Base-by-base conservation (phyloP, 345 rosid species). In the Gossypium thurberi region DNA sequence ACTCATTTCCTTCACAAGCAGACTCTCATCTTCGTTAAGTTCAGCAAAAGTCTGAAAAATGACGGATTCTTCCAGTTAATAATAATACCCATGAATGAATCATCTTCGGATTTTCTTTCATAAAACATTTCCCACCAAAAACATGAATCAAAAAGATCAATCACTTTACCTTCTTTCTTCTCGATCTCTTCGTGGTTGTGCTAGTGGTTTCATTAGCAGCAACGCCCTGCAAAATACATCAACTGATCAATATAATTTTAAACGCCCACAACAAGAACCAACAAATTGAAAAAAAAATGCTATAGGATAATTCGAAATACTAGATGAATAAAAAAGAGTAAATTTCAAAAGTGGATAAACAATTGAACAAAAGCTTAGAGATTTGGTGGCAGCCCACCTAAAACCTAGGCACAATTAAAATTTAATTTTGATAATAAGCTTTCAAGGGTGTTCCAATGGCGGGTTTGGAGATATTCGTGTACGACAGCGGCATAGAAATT, bases 21-120 rank as follows among this genome's bases (percentile, higher is more conserved):
- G 58, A 60, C 21, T 78, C 78, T 87, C 96, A 81, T 89, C 97
- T 47, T 81, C 84, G 72, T 84, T 85, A 20, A 94, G 96, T 80
- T 89, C 96, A 68, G 87, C 89, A 82, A 85, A 88, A 0, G 93
- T 88, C 98, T 93, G 86, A 23, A 74, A 42, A 11, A 51, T 69
- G 57, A 14, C 15, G 46, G 61, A 68, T 56, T 9, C 18, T 7
- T 50, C 61, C 1, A 10, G 14, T 55, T 44, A 53, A 14, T 28
- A 52, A 33, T 33, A 33, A 33, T 55, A 55, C 26, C 25, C 42
- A 13, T 21, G 6, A 46, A 47, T 25, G 12, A 46, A 25, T 47
- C 12, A 14, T 28, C 47, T 15, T 43, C 40, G 12, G 8, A n/a
- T 3, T 3, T 21, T 21, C 62, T 44, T 11, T 5, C 37, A 55